Percentiles rank a stretch among this genome's conserved stretches.
phyloP scores from a whole-genome alignment of 106 monocot genomes.

The Dioscorea dumetorum region DNA sequence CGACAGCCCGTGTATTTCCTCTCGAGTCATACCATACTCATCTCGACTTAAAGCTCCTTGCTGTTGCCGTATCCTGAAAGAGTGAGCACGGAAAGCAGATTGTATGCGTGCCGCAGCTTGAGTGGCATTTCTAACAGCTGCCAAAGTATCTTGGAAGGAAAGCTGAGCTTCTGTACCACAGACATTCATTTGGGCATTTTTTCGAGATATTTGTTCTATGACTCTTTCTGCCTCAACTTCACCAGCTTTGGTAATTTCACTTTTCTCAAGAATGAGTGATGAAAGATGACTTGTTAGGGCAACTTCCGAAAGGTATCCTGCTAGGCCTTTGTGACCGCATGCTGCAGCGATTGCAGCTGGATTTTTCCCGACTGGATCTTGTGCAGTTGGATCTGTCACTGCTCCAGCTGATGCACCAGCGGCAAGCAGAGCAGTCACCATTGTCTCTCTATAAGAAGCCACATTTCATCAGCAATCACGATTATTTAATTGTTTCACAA shows the following conservation, averaged over 20 bases:
- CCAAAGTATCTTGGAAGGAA: constrained; percentile 54
- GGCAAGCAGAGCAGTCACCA: constrained; percentile 70
- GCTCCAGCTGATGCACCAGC: constrained; percentile 57
- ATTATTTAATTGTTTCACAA: too few species aligned
- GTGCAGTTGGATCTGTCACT: constrained; percentile 61
- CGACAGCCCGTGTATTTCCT: constrained; percentile 40
- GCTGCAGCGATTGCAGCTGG: constrained; percentile 56
- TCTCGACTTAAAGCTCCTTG: constrained; percentile 16
- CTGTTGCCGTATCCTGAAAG: constrained; percentile 52
- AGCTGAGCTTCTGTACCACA: constrained; percentile 48
- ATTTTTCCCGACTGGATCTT: constrained; percentile 62
- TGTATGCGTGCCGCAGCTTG: constrained; percentile 83
- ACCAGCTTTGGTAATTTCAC: constrained; percentile 46
- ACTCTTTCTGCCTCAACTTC: constrained; percentile 32
- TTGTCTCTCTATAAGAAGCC: constrained; percentile 46
- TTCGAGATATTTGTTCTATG: constrained; percentile 35
- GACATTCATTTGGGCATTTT: constrained; percentile 16
- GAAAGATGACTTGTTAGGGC: constrained; percentile 54
- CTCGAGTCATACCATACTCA: constrained; percentile 14
- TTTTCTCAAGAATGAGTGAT: constrained; percentile 38
- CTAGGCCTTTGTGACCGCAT: constrained; percentile 59
- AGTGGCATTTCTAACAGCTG: constrained; percentile 62
- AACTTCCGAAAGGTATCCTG: constrained; percentile 71
- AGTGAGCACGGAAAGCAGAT: constrained; percentile 67
- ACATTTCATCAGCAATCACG: too few species aligned